Evolutionary conservation across 2,329 filamentous ascomycete species (phyloP).

Genomic region (Graphiopsis chlorocephala): DNA sequence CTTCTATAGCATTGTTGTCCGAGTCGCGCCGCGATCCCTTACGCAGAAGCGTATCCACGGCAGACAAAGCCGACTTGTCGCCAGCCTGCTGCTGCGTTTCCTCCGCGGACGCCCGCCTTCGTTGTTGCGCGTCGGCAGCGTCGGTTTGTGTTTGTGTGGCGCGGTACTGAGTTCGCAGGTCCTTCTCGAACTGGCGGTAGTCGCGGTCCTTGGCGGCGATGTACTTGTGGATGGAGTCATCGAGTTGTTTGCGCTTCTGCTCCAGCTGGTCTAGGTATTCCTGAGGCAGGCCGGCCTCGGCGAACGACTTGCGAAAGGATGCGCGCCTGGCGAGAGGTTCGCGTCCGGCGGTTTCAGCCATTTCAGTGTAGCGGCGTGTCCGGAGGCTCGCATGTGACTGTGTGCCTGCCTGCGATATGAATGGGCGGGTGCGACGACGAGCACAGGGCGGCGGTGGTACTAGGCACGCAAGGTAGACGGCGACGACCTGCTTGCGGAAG

Average conservation of each 20-base stretch:
- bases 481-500: not conserved
- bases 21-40: conserved; percentile 22
- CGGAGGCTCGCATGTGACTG: conserved; percentile 8
- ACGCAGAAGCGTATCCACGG: conserved; percentile 26
- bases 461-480: not conserved
- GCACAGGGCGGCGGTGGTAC: conserved; percentile 1
- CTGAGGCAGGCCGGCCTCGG: conserved; percentile 26
- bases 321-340: conserved; percentile 18
- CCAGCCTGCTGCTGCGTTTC: conserved; percentile 12
- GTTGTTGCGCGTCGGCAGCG: conserved; percentile 12
- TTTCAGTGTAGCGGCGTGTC: conserved; percentile 4
- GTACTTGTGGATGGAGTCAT: conserved; percentile 39
- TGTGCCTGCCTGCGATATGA: not conserved
- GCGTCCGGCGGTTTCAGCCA: conserved; percentile 15
- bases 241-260: conserved; percentile 36
- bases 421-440: conserved; percentile 1
- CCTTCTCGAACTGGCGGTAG: conserved; percentile 36
- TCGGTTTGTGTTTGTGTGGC: not conserved
- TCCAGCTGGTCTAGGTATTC: conserved; percentile 35
- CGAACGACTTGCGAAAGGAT: conserved; percentile 22
- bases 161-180: conserved; percentile 23
- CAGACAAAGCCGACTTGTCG: conserved; percentile 18
- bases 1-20: conserved; percentile 17
- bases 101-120: conserved; percentile 10
- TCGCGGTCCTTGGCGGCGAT: conserved; percentile 38